phyloP scores from a whole-genome alignment of 2,329 filamentous ascomycete genomes.

The Botrytis medusae region DNA sequence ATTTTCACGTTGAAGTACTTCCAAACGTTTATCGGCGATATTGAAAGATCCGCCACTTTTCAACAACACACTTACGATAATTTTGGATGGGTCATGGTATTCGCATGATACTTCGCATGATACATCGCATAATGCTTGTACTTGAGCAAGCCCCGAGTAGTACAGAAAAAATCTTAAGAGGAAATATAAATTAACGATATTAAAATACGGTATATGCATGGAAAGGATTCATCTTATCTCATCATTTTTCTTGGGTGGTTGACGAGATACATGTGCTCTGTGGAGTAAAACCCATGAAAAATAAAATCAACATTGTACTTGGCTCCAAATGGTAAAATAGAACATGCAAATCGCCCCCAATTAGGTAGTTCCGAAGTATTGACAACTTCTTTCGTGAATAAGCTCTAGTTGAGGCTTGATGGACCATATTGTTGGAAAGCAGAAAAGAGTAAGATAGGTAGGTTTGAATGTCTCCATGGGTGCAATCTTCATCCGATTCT shows the following conservation, averaged over 20 bases:
- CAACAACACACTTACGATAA: constrained; percentile 22
- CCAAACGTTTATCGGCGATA: constrained; percentile 16
- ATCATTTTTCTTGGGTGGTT: constrained; percentile 12
- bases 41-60: constrained; percentile 18
- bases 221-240: constrained; percentile 21
- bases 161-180: not conserved
- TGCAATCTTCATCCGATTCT: constrained; percentile 24
- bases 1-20: constrained; percentile 17
- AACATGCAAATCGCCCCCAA: constrained; percentile 9
- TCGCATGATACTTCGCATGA: constrained; percentile 21
- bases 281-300: constrained; percentile 15
- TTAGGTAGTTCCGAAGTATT: constrained; percentile 23
- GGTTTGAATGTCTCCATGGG: constrained; percentile 17
- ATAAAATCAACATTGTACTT: constrained; percentile 5
- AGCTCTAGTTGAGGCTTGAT: constrained; percentile 13
- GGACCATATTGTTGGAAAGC: constrained; percentile 17
- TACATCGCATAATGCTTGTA: constrained; percentile 22
- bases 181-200: constrained; percentile 10
- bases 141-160: constrained; percentile 17
- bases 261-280: constrained; percentile 14
- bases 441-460: constrained; percentile 12
- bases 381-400: constrained; percentile 6
- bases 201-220: not conserved
- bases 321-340: constrained; percentile 9
- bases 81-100: constrained; percentile 17